These are phyloP conservation scores for Candida pseudoglaebosa DNA, from an alignment of 805 yeast genomes.

Conservation along the genomic window DNA sequence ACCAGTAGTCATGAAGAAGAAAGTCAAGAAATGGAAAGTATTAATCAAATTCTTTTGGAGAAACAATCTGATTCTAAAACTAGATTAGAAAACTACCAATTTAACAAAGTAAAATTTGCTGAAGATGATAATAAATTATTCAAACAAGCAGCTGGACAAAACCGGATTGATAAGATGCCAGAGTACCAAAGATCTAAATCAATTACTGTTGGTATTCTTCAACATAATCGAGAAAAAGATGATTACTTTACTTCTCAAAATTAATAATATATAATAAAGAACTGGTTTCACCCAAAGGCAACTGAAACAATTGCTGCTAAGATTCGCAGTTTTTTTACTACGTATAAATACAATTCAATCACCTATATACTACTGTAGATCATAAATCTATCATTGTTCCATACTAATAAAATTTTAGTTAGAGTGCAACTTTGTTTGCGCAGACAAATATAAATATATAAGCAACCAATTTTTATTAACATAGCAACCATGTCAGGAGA, in stretches of 20 bases:
- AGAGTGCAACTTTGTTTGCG: too few relatives aligned
- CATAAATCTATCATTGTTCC: too few relatives aligned
- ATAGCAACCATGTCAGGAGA: background rate
- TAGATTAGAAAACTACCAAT: background rate
- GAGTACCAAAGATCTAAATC: conserved; percentile 35
- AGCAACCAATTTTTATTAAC: too few relatives aligned
- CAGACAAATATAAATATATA: too few relatives aligned
- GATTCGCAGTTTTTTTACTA: too few relatives aligned
- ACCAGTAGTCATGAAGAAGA: background rate
- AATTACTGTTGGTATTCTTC: conserved; percentile 37
- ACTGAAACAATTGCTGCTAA: too few relatives aligned
- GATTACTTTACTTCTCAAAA: too few relatives aligned
- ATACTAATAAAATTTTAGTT: too few relatives aligned
- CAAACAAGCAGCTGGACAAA: conserved; percentile 15
- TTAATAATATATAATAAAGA: too few relatives aligned
- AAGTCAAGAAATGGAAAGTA: background rate
- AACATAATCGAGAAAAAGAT: conserved; percentile 15
- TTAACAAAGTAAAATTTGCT: background rate
- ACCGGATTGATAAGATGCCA: conserved; percentile 21
- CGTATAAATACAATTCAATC: too few relatives aligned
- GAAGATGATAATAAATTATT: conserved; percentile 29
- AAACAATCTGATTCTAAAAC: background rate
- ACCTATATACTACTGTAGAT: too few relatives aligned
- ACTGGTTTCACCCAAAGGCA: too few relatives aligned
- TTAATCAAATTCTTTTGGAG: background rate